Percentiles rank a stretch among this genome's conserved stretches.
Conservation (phyloP, 306 rosid genomes). For the Cucurbita maxima region DNA sequence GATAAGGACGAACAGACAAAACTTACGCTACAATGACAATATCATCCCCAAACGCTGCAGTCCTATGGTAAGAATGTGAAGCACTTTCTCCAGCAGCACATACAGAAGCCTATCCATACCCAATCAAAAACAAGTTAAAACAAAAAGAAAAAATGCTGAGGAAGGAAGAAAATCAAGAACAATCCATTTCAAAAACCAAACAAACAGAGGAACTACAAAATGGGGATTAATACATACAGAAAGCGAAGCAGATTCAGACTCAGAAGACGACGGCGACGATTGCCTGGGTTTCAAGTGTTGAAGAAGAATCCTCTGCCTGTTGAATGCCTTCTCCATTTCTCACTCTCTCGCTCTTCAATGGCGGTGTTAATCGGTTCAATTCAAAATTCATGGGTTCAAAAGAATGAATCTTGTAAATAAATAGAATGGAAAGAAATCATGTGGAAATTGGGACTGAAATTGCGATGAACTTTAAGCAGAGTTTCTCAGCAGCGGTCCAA, state of each 20-base stretch:
- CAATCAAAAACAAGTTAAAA: neutral
- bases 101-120: constrained; percentile 31
- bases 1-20: neutral
- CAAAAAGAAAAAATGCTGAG: neutral
- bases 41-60: constrained; percentile 52
- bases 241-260: constrained; percentile 26
- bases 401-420: neutral
- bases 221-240: constrained; percentile 27
- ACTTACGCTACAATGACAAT: constrained; percentile 78
- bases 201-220: neutral
- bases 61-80: constrained; percentile 20
- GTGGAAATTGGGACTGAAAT: neutral
- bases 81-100: constrained; percentile 40
- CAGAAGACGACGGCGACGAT: constrained; percentile 20
- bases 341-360: neutral
- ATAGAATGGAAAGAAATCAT: neutral
- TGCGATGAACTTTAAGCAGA: neutral
- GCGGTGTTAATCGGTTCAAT: neutral
- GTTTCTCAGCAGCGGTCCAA: neutral
- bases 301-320: constrained; percentile 55
- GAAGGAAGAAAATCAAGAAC: neutral
- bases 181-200: neutral
- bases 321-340: constrained; percentile 61
- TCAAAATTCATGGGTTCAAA: neutral
- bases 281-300: constrained; percentile 44